Conservation (phyloP, 495 filamentous ascomycete species). For the Podospora comata region DNA sequence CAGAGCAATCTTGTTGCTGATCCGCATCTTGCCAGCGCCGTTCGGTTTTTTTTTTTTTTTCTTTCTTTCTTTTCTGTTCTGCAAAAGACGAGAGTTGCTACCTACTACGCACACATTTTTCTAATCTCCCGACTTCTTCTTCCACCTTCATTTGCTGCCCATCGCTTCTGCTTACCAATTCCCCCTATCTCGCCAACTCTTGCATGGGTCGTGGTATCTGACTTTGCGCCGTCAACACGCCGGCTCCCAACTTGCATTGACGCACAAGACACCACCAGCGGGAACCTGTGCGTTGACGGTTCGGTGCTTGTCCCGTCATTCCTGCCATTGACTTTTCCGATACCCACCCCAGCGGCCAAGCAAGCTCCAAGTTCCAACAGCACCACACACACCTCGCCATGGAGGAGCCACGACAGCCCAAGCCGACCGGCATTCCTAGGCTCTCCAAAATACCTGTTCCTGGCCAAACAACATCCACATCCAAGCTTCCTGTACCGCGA, state of each 20-base stretch:
- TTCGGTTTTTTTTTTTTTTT: background rate
- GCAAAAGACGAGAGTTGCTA: background rate
- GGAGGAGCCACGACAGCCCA: conserved; percentile 33
- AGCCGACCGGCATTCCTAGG: conserved; percentile 29
- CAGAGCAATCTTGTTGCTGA: background rate
- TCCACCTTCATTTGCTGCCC: background rate
- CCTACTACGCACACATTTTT: background rate
- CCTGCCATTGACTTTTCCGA: background rate
- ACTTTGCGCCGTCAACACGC: conserved; percentile 15
- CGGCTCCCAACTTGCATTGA: conserved; percentile 5
- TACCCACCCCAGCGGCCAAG: conserved; percentile 3
- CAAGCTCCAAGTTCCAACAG: background rate
- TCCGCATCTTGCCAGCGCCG: conserved; percentile 1
- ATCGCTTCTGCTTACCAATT: background rate
- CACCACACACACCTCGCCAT: conserved; percentile 26
- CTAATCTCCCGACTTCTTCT: background rate
- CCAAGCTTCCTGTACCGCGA: conserved; percentile 33
- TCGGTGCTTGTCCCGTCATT: background rate
- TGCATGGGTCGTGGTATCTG: background rate
- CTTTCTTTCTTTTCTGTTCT: conserved; percentile 1
- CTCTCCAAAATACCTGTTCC: conserved; percentile 34
- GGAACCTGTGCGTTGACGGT: conserved; percentile 13
- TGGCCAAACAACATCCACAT: conserved; percentile 20
- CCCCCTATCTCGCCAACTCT: conserved; percentile 1
- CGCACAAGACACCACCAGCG: conserved; percentile 12